phyloP scores from a whole-genome alignment of 345 rosid genomes.

The Syzygium oleosum region DNA sequence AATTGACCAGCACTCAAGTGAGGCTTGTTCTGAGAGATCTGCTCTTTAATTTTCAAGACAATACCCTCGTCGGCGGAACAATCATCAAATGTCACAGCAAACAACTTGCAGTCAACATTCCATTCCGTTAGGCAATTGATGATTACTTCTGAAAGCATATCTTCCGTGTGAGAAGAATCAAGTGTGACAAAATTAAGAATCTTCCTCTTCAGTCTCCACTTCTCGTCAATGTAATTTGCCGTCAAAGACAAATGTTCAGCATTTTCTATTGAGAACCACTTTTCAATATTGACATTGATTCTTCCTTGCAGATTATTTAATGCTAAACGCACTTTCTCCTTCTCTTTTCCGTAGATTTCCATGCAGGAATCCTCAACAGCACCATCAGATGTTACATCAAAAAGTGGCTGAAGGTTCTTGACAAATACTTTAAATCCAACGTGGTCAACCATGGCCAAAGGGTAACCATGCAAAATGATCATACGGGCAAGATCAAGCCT shows the following conservation, averaged over 20 bases:
- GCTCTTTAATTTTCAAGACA: slow-evolving; percentile 52
- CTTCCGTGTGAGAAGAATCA: slow-evolving; percentile 71
- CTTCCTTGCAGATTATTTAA: slow-evolving; percentile 57
- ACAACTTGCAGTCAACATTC: slow-evolving; percentile 81
- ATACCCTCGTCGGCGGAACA: slow-evolving; percentile 56
- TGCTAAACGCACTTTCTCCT: slow-evolving; percentile 56
- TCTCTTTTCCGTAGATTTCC: slow-evolving; percentile 74
- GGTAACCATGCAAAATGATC: slow-evolving; percentile 81
- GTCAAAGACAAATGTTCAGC: slow-evolving; percentile 52
- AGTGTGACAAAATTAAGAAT: slow-evolving; percentile 73
- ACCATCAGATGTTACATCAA: slow-evolving; percentile 52
- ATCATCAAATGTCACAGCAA: slow-evolving; percentile 74
- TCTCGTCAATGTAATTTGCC: slow-evolving; percentile 68
- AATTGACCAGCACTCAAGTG: slow-evolving; percentile 51
- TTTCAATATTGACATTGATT: slow-evolving; percentile 66
- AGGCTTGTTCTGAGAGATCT: slow-evolving; percentile 52
- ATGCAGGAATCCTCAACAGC: slow-evolving; percentile 57
- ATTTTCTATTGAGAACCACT: slow-evolving; percentile 64
- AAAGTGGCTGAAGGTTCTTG: slow-evolving; percentile 84
- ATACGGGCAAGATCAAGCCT: slow-evolving; percentile 82
- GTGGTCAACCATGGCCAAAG: slow-evolving; percentile 79
- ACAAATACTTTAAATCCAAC: slow-evolving; percentile 85
- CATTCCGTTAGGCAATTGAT: slow-evolving; percentile 70
- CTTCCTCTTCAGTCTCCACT: slow-evolving; percentile 78
- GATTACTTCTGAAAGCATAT: slow-evolving; percentile 81